Base-by-base conservation (phyloP, 1,284 basidiomycete species). In the Ganoderma multipileum region DNA sequence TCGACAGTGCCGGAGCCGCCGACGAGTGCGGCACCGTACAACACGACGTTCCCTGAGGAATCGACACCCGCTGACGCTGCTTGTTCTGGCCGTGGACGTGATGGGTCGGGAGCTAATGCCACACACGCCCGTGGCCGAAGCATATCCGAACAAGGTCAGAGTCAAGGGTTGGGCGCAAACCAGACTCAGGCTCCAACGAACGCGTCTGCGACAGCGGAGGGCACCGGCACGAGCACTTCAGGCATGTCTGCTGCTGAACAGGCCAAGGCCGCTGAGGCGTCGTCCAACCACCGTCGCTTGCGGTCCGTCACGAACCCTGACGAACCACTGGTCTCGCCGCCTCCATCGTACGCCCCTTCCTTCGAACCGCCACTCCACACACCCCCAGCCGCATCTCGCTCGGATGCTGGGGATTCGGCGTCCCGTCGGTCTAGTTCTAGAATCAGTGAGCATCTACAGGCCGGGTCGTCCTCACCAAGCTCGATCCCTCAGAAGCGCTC, bases 1-100 rank as follows among this genome's bases (percentile, higher is more conserved):
- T 73, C 72, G n/a, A 71, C 72, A 6, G 57, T 69, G 23, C 72
- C 72, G 20, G 72, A 73, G 50, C 71, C 71, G 16, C 71, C 71
- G 18, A 70, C 71, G 16, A 72, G 71, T 33, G 71, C 67, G 18
- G 61, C 67, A 28, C 52, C 61, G 64, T 70, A 58, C 36, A 61
- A 60, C 11, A n/a, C 44, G 6, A 58, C 63, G 33, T 72, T 72
- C 42, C 58, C 59, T 33, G 23, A 33, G 44, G 67, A 68, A 50
- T 68, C 70, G 44, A 36, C 58, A 23, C 47, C 33, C 14, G 52
- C n/a, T 38, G 47, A 42, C 28, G 30, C 66, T 20, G 41, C 61
- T 26, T 47, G 8, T 23, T 50, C 11, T 50, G 47, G 36, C 18
- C 54, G 61, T 8, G 60, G 44, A 33, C 55, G 64, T 9, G 64